Conservation (phyloP, 163 green algal species). For the Chlamydomonas reinhardtii region DNA sequence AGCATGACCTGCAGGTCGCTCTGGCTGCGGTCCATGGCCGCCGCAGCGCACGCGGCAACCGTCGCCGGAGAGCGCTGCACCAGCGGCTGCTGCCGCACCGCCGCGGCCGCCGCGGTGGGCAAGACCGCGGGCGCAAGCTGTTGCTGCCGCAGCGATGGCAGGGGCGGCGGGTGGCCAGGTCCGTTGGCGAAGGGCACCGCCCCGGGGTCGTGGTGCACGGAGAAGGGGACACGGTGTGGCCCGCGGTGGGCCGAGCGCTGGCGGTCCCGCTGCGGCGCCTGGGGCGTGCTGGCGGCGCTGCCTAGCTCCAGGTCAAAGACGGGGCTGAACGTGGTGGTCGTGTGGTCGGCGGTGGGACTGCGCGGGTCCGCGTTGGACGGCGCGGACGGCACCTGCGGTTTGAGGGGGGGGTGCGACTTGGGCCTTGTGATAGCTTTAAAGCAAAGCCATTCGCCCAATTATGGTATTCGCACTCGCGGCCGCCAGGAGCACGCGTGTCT, state of each 20-base stretch:
- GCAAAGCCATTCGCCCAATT: no score
- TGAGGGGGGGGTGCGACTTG: no score
- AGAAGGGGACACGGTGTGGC: background rate
- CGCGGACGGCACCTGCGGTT: no score
- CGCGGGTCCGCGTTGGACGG: background rate
- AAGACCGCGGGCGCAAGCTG: background rate
- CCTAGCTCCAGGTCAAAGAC: slow-evolving; percentile 44
- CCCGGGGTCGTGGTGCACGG: no score
- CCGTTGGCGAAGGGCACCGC: background rate
- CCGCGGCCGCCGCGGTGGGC: background rate
- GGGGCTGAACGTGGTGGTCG: slow-evolving; percentile 29
- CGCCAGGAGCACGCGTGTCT: no score
- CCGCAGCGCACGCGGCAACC: background rate
- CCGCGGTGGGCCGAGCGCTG: background rate
- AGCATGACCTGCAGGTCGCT: slow-evolving; percentile 35
- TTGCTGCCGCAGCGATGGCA: no score
- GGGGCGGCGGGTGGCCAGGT: background rate
- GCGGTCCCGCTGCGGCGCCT: background rate
- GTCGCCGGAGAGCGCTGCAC: background rate
- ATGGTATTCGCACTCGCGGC: no score
- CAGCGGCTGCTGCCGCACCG: background rate
- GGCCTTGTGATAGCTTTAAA: no score
- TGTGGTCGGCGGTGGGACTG: background rate
- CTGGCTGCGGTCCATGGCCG: slow-evolving; percentile 30
- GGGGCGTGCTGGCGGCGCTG: background rate